Percentiles rank a stretch among this genome's conserved stretches.
These are phyloP conservation scores for Pythium angustatum DNA, from an alignment of 352 stramenopile genomes.

Conservation along the genomic window DNA sequence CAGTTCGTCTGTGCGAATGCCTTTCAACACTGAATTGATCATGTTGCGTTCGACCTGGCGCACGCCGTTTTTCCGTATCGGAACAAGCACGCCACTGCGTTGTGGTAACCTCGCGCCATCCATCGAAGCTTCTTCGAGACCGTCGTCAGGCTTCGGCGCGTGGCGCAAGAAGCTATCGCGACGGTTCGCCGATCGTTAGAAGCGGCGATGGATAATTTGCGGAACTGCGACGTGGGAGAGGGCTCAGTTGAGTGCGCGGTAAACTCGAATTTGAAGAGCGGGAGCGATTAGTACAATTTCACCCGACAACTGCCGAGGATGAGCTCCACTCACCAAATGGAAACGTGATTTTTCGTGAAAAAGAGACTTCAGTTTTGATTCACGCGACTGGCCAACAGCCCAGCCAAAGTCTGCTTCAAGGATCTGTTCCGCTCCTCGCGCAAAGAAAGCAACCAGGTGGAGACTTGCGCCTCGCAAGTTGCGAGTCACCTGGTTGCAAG, in stretches of 20 bases:
- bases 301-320: slow-evolving; percentile 3
- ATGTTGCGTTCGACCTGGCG: background rate
- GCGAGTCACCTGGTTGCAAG: background rate
- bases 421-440: background rate
- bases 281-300: background rate
- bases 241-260: too few species aligned
- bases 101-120: background rate
- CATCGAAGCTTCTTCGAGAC: slow-evolving; percentile 18
- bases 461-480: background rate
- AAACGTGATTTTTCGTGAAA: background rate
- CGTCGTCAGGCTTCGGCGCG: slow-evolving; percentile 8
- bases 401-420: background rate
- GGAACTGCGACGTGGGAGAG: slow-evolving; percentile 1
- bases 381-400: too few species aligned
- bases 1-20: background rate
- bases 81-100: slow-evolving; percentile 3
- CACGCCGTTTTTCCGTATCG: background rate
- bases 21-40: background rate
- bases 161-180: slow-evolving; percentile 14
- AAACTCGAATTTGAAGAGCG: background rate
- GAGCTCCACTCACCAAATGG: too few species aligned
- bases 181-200: background rate
- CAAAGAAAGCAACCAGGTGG: background rate
- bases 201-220: background rate
- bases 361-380: slow-evolving; percentile 7